A percentile compares a stretch with the other conserved stretches of the same genome.
phyloP scores from a whole-genome alignment of 73 alveolate species.

The Paraurostyla sp. region DNA sequence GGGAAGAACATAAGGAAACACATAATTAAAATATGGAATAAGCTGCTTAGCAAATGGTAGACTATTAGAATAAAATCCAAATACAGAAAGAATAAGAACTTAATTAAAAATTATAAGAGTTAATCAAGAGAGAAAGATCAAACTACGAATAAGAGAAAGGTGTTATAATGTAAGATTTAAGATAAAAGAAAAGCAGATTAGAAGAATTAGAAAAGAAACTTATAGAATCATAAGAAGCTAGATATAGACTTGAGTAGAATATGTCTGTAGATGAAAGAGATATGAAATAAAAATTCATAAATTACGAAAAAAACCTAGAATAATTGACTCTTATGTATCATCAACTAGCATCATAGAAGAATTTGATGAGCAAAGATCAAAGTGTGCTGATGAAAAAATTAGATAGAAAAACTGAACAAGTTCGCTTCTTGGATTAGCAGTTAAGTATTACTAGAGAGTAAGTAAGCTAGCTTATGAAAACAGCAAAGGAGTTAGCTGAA shows the following conservation, averaged over 20 bases:
- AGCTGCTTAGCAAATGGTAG: not conserved
- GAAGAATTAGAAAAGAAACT: constrained; percentile 49
- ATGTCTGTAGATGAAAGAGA: constrained; percentile 76
- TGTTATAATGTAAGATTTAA: constrained; percentile 7
- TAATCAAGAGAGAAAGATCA: constrained; percentile 60
- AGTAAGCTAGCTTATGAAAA: not conserved
- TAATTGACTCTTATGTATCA: constrained; percentile 93
- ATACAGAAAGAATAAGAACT: constrained; percentile 27
- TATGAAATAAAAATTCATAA: constrained; percentile 77
- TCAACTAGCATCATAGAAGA: constrained; percentile 88
- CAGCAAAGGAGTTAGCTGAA: not conserved
- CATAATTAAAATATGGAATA: not conserved
- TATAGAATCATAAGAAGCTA: constrained; percentile 23
- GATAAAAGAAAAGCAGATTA: not conserved
- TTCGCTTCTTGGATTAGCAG: constrained; percentile 37
- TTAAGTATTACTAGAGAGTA: constrained; percentile 18
- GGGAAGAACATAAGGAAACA: not conserved
- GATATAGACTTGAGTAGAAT: constrained; percentile 38
- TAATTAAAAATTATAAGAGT: constrained; percentile 21
- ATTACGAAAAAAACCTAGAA: constrained; percentile 86
- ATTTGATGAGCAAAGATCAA: constrained; percentile 83
- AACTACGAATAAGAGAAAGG: constrained; percentile 50
- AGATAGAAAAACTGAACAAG: constrained; percentile 78
- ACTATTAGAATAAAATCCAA: not conserved
- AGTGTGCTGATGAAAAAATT: constrained; percentile 80